Evolutionary conservation across 257 asterid species (phyloP), one percentile per base, ranked within the genome.

Genomic region (Echites panduratus): DNA sequence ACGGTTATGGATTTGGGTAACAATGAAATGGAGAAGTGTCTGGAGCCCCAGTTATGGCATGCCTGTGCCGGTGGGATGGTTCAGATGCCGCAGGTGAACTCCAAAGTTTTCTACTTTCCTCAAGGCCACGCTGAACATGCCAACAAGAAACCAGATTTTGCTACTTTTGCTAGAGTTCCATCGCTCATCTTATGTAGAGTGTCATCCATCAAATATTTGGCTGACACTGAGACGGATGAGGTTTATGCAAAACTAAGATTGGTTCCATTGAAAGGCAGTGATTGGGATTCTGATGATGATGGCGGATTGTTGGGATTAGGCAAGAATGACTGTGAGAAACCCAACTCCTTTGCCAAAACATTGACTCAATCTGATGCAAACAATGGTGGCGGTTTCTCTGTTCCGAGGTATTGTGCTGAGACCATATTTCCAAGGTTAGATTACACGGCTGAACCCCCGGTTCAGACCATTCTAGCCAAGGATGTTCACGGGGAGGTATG

Each of bases 61-160:
- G 97, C 97, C 49, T 91, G 96, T 70, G 97, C 97, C 3, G 96
- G 95, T 40, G 96, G 97, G 10, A 86, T 91, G 95, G 95, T 89
- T 44, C 95, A 87, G 79, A 74, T 89, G 70, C 88, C 95, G 9
- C 81, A 85, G 4, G 66, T 80, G 32, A 85, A 86, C 72, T 81
- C 91, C 1, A 84, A 77, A 68, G 92, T 88, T 14, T 87, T 83
- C 43, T 91, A 91, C 70, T 91, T 91, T 62, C 92, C 96, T 61
- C 97, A 91, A 69, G 95, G 96, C 2, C 97, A 91, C 70, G 82
- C 88, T 49, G 96, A 91, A 72, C 95, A 89, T 49, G 89, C 88
- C 32, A 78, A 79, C 72, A 81, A 68, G 68, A 75, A 64, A 17
- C 81, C 84, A 0, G 95, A 88, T 80, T 88, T 88, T 45, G 75